These are phyloP conservation scores for Debaryomyces sp. DNA, from an alignment of 1,139 yeast genomes.

Conservation along the genomic window DNA sequence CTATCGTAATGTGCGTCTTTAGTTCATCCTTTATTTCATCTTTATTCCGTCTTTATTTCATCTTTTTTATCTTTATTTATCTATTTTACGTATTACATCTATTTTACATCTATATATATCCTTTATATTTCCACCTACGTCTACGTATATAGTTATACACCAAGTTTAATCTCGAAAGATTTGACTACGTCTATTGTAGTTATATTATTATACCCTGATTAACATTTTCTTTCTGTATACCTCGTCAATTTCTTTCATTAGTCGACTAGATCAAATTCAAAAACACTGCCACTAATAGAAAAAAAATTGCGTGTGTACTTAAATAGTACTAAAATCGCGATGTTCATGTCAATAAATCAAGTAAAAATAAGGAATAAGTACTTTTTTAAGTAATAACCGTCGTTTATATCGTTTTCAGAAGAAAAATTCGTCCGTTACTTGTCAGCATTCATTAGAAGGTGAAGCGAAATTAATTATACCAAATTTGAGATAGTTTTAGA, in stretches of 20 bases:
- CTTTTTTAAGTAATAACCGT: not conserved
- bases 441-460: not conserved
- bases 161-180: not conserved
- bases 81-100: not conserved
- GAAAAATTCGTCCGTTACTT: not conserved
- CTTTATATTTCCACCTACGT: not conserved
- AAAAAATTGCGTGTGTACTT: not conserved
- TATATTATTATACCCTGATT: not conserved
- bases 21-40: too few relatives aligned
- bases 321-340: not conserved
- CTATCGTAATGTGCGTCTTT: not conserved
- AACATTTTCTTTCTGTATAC: not conserved
- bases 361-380: not conserved
- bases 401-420: not conserved
- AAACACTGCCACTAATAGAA: conserved; percentile 3
- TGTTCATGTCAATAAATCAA: not conserved
- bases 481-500: not conserved
- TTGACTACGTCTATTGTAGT: not conserved
- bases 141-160: not conserved
- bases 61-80: not conserved
- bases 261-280: not conserved
- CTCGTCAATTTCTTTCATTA: not conserved
- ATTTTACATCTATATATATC: not conserved
- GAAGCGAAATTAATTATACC: not conserved
- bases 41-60: too few relatives aligned